Conservation (phyloP, 495 filamentous ascomycete species). For the Trichoderma virens region DNA sequence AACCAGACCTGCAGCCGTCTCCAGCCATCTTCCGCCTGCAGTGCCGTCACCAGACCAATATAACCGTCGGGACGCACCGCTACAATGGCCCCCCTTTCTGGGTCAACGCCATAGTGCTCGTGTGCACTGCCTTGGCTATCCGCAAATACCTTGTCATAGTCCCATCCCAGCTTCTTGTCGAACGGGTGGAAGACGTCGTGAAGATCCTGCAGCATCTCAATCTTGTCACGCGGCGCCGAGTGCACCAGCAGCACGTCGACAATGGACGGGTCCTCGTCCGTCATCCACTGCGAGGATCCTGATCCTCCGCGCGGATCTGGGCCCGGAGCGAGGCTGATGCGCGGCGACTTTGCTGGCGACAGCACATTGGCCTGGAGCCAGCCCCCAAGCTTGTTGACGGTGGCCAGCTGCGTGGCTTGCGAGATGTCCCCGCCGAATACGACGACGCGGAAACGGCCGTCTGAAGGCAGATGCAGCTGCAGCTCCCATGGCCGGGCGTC, state of each 20-base stretch:
- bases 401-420: constrained; percentile 22
- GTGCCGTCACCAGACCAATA: constrained; percentile 44
- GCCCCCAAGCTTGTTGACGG: constrained; percentile 30
- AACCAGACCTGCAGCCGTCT: constrained; percentile 15
- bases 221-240: constrained; percentile 33
- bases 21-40: constrained; percentile 22
- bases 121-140: constrained; percentile 62
- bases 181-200: constrained; percentile 50
- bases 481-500: constrained; percentile 54
- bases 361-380: constrained; percentile 23
- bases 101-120: constrained; percentile 53
- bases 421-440: constrained; percentile 55
- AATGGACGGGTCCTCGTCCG: constrained; percentile 29
- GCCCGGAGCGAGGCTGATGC: constrained; percentile 12
- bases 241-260: constrained; percentile 57
- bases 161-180: constrained; percentile 51
- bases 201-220: constrained; percentile 48
- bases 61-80: constrained; percentile 55
- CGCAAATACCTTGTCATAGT: constrained; percentile 58
- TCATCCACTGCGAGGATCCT: constrained; percentile 32
- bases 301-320: constrained; percentile 15
- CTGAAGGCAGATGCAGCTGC: constrained; percentile 33
- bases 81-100: constrained; percentile 51
- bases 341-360: constrained; percentile 21
- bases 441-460: constrained; percentile 61